Percentiles rank a stretch among this genome's conserved stretches.
phyloP scores from a whole-genome alignment of 169 alveolate species.

The Plasmodium gaboni region DNA sequence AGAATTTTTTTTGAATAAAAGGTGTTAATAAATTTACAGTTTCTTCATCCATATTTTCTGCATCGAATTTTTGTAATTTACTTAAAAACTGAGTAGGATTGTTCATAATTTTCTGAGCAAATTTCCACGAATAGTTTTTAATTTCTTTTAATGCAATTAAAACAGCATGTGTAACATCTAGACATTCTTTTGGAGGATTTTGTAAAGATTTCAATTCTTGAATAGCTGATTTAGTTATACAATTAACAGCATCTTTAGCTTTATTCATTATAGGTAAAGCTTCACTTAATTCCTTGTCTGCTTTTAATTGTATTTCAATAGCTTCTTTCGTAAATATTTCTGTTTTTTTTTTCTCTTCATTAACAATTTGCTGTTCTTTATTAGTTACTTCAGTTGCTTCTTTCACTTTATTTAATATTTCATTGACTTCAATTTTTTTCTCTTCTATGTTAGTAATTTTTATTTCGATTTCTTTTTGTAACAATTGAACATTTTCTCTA shows the following conservation, averaged over 20 bases:
- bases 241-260: constrained; percentile 96
- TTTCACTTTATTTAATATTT: constrained; percentile 87
- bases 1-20: constrained; percentile 91
- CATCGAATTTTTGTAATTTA: constrained; percentile 92
- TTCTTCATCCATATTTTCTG: constrained; percentile 94
- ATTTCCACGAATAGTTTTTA: constrained; percentile 94
- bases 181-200: constrained; percentile 95
- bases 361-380: constrained; percentile 93
- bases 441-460: constrained; percentile 60
- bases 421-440: constrained; percentile 72
- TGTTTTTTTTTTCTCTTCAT: constrained; percentile 91
- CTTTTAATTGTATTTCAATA: constrained; percentile 88
- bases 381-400: constrained; percentile 95
- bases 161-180: constrained; percentile 93
- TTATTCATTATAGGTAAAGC: constrained; percentile 97
- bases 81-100: constrained; percentile 93
- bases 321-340: constrained; percentile 92
- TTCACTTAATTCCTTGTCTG: constrained; percentile 94
- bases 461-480: constrained; percentile 64
- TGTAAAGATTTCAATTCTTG: constrained; percentile 95
- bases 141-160: constrained; percentile 93
- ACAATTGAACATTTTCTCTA: constrained; percentile 59
- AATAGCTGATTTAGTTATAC: constrained; percentile 93
- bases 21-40: constrained; percentile 92
- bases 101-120: constrained; percentile 94